These are phyloP conservation scores for Ambrosia trifida DNA, from an alignment of 129 eudicot species.

Conservation along the genomic window DNA sequence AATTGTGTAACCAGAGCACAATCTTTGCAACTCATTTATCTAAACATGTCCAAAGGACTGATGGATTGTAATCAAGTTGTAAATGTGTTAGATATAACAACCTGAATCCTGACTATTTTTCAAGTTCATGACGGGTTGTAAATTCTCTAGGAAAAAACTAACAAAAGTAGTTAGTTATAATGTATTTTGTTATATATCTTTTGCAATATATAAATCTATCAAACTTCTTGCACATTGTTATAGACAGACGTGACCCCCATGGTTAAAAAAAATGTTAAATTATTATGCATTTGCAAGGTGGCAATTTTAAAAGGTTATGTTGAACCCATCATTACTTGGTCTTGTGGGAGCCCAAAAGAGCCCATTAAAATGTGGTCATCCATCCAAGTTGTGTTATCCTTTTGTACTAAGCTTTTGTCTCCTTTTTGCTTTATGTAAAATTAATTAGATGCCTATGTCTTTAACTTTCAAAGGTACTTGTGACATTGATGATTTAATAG, in stretches of 20 bases:
- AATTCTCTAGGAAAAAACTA: too few species aligned
- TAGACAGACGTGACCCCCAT: slow-evolving; percentile 4
- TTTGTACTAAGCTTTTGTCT: slow-evolving; percentile 20
- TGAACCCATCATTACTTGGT: slow-evolving; percentile 51
- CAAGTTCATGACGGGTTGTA: too few species aligned
- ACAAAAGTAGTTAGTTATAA: neutral
- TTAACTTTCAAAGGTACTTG: slow-evolving; percentile 32
- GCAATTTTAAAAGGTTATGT: slow-evolving; percentile 31
- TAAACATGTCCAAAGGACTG: too few species aligned
- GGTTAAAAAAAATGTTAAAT: neutral
- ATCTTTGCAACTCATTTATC: too few species aligned
- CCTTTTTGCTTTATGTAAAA: slow-evolving; percentile 21
- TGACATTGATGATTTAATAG: slow-evolving; percentile 17
- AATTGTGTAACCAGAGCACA: too few species aligned
- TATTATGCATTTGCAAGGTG: slow-evolving; percentile 23
- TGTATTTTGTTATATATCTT: neutral
- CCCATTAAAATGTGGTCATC: slow-evolving; percentile 40
- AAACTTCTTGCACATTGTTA: neutral
- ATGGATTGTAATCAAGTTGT: too few species aligned
- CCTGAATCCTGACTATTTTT: too few species aligned
- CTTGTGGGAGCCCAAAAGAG: slow-evolving; percentile 47
- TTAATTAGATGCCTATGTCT: neutral
- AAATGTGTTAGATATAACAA: too few species aligned
- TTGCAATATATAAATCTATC: neutral
- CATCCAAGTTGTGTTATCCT: slow-evolving; percentile 40